Base-by-base conservation (phyloP, 106 monocot genomes). In the Ottelia alismoides region DNA sequence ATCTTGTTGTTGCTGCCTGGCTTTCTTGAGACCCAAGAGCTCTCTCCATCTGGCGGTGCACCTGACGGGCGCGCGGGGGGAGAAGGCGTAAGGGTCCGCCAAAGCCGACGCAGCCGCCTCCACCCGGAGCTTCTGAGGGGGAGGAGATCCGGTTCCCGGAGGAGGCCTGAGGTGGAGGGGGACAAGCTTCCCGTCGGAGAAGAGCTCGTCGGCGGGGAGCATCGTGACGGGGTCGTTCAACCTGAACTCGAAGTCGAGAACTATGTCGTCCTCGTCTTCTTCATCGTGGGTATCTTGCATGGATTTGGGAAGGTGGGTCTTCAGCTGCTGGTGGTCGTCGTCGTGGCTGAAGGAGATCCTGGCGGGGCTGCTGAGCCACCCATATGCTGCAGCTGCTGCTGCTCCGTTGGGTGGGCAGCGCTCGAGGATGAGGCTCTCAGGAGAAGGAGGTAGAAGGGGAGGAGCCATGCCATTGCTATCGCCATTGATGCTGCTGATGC, bases 171-270 rank as follows among this genome's bases (percentile, higher is more conserved):
- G 48, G 22, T 76, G 70, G 21, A 80, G 65, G 7, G 84, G 79
- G 1, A 76, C 73, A 24, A 85, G 76, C 67, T 80, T 85, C 1
- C 85, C 85, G 19, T 74, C 68, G 47, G 76, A 80, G 66, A 85
- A 77, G 16, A 85, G 74, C 56, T 85, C 76, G 45, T 85, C 85
- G 47, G 85, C 85, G 30, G 85, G 70, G 48, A 85, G 73, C 76
- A 85, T 80, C 11, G 70, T 31, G 18, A 63, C 72, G 14, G 78
- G 56, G 27, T 63, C 78, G 3, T 74, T 60, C 40, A 78, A 67
- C 1, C 64, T 63, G 58, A 83, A 83, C 78, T 83, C 83, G 52
- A 83, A 83, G 45, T 83, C 78, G 3, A 58, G 22, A 9, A 63
- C 47, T 17, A 58, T 20, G 12, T 78, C 7, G 45, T n/a, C 20